phyloP scores from a whole-genome alignment of 2,329 filamentous ascomycete genomes.

The Aspergillus sp. region DNA sequence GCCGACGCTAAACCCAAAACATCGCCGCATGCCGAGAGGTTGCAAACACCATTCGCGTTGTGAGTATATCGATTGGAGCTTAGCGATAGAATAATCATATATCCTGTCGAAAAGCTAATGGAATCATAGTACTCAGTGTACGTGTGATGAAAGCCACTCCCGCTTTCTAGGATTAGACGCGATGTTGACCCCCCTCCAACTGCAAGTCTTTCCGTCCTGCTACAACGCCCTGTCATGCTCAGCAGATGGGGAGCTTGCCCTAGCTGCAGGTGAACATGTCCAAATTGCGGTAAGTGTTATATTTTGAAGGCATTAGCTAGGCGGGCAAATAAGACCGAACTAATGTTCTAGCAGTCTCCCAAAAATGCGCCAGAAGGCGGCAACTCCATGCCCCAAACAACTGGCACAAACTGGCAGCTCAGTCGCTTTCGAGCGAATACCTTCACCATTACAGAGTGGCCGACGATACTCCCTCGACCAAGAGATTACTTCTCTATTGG shows the following conservation, averaged over 20 bases:
- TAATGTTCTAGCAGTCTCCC: constrained; percentile 27
- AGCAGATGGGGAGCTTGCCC: constrained; percentile 56
- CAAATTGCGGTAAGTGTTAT: constrained; percentile 48
- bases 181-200: constrained; percentile 31
- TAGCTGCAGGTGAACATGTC: constrained; percentile 56
- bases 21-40: not conserved
- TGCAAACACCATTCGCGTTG: not conserved
- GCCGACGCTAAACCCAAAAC: not conserved
- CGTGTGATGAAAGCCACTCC: not conserved
- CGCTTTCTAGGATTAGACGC: not conserved
- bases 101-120: too few relatives aligned
- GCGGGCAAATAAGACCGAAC: constrained; percentile 7
- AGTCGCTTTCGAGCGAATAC: constrained; percentile 49
- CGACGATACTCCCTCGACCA: constrained; percentile 45
- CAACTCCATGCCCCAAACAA: constrained; percentile 23
- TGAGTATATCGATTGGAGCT: too few relatives aligned
- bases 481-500: constrained; percentile 54
- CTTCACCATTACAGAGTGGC: constrained; percentile 54
- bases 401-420: constrained; percentile 33
- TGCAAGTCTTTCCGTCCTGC: constrained; percentile 52
- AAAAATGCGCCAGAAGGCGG: constrained; percentile 18
- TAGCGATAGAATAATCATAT: too few relatives aligned
- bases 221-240: constrained; percentile 59
- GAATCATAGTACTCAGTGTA: not conserved
- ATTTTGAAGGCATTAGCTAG: constrained; percentile 7